These are phyloP conservation scores for Venturia carpophila DNA, from an alignment of 2,329 filamentous ascomycete species.

Conservation along the genomic window DNA sequence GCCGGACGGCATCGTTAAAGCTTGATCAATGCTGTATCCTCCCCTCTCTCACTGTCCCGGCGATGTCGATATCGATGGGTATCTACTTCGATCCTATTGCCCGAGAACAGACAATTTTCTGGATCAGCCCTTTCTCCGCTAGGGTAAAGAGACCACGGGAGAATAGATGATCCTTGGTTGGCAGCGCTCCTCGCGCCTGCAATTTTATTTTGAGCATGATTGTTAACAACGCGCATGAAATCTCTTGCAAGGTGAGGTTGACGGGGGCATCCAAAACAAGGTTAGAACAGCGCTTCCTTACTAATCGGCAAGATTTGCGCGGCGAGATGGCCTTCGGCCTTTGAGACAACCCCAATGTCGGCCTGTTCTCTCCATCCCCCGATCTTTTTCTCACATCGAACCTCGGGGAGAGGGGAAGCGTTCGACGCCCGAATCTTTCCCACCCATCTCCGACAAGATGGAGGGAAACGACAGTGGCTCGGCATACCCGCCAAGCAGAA, in stretches of 20 bases:
- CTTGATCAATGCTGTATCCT: too few species aligned
- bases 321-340: background rate
- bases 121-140: too few species aligned
- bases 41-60: too few species aligned
- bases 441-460: background rate
- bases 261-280: background rate
- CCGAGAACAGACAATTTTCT: too few species aligned
- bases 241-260: background rate
- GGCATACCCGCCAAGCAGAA: slow-evolving; percentile 4
- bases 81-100: too few species aligned
- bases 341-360: background rate
- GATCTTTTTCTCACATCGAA: background rate
- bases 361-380: background rate
- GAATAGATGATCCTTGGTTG: background rate
- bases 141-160: background rate
- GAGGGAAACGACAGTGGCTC: slow-evolving; percentile 8
- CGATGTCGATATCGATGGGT: too few species aligned
- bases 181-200: background rate
- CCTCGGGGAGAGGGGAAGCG: background rate
- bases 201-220: too few species aligned
- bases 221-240: background rate
- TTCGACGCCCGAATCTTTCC: background rate
- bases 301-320: slow-evolving; percentile 2
- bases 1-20: too few species aligned
- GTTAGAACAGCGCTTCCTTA: background rate